Evolutionary conservation across 306 rosid genomes (phyloP).

Genomic region (Cajanus cajan): DNA sequence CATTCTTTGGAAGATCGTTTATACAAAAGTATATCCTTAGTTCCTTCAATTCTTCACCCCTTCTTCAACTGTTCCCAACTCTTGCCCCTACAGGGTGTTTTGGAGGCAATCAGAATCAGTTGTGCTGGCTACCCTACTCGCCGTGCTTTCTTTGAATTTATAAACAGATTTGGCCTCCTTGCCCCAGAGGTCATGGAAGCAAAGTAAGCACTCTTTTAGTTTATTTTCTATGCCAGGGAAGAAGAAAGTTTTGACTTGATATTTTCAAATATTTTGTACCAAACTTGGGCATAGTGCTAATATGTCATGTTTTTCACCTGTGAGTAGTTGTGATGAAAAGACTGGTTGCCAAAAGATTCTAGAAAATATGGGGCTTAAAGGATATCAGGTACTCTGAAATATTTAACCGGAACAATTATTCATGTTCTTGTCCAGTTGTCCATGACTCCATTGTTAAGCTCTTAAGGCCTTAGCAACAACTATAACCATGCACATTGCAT

Average conservation of each 20-base stretch:
- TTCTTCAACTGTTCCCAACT: slow-evolving; percentile 23
- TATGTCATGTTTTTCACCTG: slow-evolving; percentile 31
- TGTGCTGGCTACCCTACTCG: slow-evolving; percentile 99
- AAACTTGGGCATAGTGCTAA: slow-evolving; percentile 30
- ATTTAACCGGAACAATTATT: slow-evolving; percentile 21
- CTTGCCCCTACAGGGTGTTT: slow-evolving; percentile 72
- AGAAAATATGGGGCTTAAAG: slow-evolving; percentile 87
- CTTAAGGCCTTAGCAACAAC: slow-evolving; percentile 8
- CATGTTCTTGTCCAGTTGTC: slow-evolving; percentile 7
- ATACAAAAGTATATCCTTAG: slow-evolving; percentile 5
- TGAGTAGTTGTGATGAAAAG: slow-evolving; percentile 81
- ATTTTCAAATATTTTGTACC: slow-evolving; percentile 26
- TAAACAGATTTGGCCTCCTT: slow-evolving; percentile 82
- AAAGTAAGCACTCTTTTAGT: slow-evolving; percentile 59
- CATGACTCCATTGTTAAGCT: background rate
- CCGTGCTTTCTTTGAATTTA: slow-evolving; percentile 81
- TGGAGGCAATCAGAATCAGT: slow-evolving; percentile 98
- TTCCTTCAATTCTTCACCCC: slow-evolving; percentile 14
- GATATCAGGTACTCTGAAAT: slow-evolving; percentile 76
- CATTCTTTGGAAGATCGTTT: slow-evolving; percentile 30
- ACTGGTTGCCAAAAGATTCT: slow-evolving; percentile 71
- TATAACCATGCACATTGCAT: slow-evolving; percentile 21
- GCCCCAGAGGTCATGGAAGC: slow-evolving; percentile 69
- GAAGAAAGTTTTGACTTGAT: slow-evolving; percentile 15
- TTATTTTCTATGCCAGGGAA: slow-evolving; percentile 25